Evolutionary conservation across 2,329 filamentous ascomycete species (phyloP), one percentile per base, ranked within the genome.

Genomic region (Trichoderma arundinaceum): DNA sequence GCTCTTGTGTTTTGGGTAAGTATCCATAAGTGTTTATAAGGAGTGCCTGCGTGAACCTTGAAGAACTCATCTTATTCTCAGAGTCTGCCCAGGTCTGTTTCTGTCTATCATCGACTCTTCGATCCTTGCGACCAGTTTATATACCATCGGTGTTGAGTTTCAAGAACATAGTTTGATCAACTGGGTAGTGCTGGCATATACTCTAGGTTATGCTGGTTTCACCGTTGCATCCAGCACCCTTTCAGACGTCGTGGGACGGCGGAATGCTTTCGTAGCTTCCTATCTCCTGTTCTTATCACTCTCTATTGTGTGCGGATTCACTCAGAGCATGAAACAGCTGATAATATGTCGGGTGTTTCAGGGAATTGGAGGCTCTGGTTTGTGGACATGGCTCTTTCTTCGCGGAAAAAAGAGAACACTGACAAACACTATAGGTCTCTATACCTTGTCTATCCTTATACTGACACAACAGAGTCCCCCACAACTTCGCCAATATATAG

Each of bases 51-150:
- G 52, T 35, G 7, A 19, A 2, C 2, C n/a, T 7, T 15, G 1
- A 4, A 19, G 5, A 33, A 5, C 58, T 62, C 22, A 62, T 15
- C 8, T 43, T 22, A 13, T 19, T 4, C 7, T n/a, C 9, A 86
- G 83, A 15, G 74, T 85, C 13, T 81, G 78, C 19, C 74, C 83
- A 6, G 85, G 85, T 3, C 78, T 88, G 0, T 85, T 87, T 61
- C 79, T 88, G 54, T 83, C 86, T 33, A 81, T 87, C 70, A 73
- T 87, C n/a, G 86, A 88, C 72, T 82, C 83, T 1, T 85, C 85
- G 3, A 87, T 88, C 43, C 83, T 88, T 1, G 84, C 86, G 1
- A 88, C 86, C 12, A 83, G 83, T 51, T 74, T 88, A 9, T 83
- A 83, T 69, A 78, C 78, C n/a, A 88, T 88, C 53, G 83, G 82